Percentiles rank a stretch among this genome's conserved stretches.
Evolutionary conservation across 768 basidiomycete genomes (phyloP).

Genomic region (Lactarius pseudohatsudake): DNA sequence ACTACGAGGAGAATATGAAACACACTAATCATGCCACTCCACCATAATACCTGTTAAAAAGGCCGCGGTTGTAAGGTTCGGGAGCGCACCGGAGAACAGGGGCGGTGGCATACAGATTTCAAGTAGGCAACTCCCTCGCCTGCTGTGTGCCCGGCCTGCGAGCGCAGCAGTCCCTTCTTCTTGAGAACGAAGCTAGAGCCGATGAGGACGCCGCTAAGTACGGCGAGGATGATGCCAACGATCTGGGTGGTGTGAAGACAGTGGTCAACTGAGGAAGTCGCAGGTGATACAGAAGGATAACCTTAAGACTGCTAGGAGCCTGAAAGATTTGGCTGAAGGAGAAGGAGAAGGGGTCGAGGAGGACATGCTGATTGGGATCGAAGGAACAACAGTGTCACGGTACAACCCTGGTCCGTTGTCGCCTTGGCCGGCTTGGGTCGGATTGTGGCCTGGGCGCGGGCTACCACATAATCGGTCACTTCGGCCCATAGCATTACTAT

Average conservation of each 20-base stretch:
- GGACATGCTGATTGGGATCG: conserved; percentile 6
- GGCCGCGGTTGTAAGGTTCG: conserved; percentile 10
- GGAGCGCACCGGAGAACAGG: conserved; percentile 6
- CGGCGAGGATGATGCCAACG: conserved; percentile 75
- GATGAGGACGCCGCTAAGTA: conserved; percentile 82
- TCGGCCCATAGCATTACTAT: not conserved
- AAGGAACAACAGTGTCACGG: not conserved
- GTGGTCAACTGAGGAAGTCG: not conserved
- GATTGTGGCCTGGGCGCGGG: not conserved
- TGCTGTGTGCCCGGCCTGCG: conserved; percentile 74
- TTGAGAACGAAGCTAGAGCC: conserved; percentile 95
- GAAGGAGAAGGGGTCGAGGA: conserved; percentile 23
- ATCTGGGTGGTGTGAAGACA: conserved; percentile 42
- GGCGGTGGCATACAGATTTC: conserved; percentile 68
- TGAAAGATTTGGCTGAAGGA: conserved; percentile 21
- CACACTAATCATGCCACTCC: conserved; percentile 88
- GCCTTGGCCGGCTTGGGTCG: not conserved
- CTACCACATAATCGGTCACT: not conserved
- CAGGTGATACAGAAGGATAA: not conserved
- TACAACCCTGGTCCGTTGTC: not conserved
- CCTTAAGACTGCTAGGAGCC: conserved; percentile 26
- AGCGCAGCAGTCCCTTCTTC: conserved; percentile 87
- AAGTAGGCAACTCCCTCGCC: conserved; percentile 93
- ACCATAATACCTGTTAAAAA: conserved; percentile 74
- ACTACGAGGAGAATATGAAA: conserved; percentile 29